These are phyloP conservation scores for Diutina pseudorugosa DNA, from an alignment of 1,139 yeast genomes.

Conservation along the genomic window DNA sequence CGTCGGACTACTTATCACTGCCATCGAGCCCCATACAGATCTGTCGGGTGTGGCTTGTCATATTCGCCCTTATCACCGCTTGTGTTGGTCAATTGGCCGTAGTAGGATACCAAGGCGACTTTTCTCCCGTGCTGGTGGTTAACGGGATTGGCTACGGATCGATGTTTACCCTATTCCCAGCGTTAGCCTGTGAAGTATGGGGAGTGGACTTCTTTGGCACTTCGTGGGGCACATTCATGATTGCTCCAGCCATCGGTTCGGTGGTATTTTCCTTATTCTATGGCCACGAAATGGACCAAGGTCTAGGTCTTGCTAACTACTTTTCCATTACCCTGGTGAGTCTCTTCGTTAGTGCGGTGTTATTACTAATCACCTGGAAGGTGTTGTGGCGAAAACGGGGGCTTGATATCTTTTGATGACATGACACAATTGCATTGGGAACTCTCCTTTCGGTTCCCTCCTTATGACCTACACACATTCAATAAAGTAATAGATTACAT, in stretches of 20 bases:
- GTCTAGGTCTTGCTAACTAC: slow-evolving; percentile 21
- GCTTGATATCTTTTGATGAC: slow-evolving; percentile 6
- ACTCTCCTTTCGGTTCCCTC: background rate
- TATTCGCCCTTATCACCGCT: slow-evolving; percentile 30
- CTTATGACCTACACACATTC: too few relatives aligned
- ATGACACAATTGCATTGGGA: background rate
- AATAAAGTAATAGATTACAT: too few relatives aligned
- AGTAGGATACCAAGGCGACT: slow-evolving; percentile 8
- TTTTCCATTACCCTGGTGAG: slow-evolving; percentile 23
- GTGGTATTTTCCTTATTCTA: slow-evolving; percentile 58
- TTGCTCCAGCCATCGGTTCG: slow-evolving; percentile 86
- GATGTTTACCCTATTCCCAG: slow-evolving; percentile 73
- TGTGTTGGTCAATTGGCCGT: slow-evolving; percentile 25
- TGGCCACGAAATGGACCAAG: slow-evolving; percentile 52
- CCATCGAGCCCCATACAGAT: slow-evolving; percentile 16
- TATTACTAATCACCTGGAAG: slow-evolving; percentile 23
- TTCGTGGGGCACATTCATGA: slow-evolving; percentile 84
- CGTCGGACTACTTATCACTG: slow-evolving; percentile 42
- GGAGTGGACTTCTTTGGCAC: slow-evolving; percentile 86
- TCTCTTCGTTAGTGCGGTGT: slow-evolving; percentile 18
- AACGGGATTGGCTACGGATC: slow-evolving; percentile 78
- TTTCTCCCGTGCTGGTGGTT: slow-evolving; percentile 33
- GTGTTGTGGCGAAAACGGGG: slow-evolving; percentile 23
- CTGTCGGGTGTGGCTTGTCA: slow-evolving; percentile 32
- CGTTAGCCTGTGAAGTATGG: slow-evolving; percentile 74